phyloP scores from a whole-genome alignment of 2,329 filamentous ascomycete genomes.

The Cordyceps sp. region DNA sequence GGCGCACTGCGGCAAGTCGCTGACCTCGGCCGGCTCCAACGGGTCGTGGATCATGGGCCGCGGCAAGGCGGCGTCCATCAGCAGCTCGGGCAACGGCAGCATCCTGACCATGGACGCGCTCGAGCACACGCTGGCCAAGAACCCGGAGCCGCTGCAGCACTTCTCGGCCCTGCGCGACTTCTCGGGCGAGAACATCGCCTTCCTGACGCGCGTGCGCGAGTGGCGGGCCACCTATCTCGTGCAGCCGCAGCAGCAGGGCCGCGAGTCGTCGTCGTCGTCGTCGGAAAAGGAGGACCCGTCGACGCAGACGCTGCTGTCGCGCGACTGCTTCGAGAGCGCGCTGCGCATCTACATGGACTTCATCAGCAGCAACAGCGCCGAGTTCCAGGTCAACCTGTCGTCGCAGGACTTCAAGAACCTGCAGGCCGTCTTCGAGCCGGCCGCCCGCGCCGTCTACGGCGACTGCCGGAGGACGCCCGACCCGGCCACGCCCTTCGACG shows the following conservation, averaged over 20 bases:
- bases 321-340: slow-evolving; percentile 38
- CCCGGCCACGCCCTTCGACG: slow-evolving; percentile 26
- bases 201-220: slow-evolving; percentile 38
- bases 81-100: slow-evolving; percentile 20
- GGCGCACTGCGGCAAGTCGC: slow-evolving; percentile 14
- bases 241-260: background rate
- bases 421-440: slow-evolving; percentile 36
- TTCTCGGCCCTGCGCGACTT: slow-evolving; percentile 49
- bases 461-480: slow-evolving; percentile 20
- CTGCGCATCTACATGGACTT: slow-evolving; percentile 45
- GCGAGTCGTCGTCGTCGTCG: background rate
- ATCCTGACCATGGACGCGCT: slow-evolving; percentile 43
- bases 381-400: slow-evolving; percentile 52
- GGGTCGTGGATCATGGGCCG: too few relatives aligned
- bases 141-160: slow-evolving; percentile 38
- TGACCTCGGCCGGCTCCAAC: slow-evolving; percentile 16
- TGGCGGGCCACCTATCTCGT: slow-evolving; percentile 15
- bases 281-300: too few relatives aligned
- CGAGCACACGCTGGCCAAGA: slow-evolving; percentile 37
- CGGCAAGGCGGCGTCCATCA: slow-evolving; percentile 17
- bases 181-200: slow-evolving; percentile 52
- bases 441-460: slow-evolving; percentile 28
- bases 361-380: slow-evolving; percentile 41
- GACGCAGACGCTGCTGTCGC: too few relatives aligned
- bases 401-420: slow-evolving; percentile 36